Conservation (phyloP, 2,329 filamentous ascomycete species). For the Fusarium chlamydosporum region DNA sequence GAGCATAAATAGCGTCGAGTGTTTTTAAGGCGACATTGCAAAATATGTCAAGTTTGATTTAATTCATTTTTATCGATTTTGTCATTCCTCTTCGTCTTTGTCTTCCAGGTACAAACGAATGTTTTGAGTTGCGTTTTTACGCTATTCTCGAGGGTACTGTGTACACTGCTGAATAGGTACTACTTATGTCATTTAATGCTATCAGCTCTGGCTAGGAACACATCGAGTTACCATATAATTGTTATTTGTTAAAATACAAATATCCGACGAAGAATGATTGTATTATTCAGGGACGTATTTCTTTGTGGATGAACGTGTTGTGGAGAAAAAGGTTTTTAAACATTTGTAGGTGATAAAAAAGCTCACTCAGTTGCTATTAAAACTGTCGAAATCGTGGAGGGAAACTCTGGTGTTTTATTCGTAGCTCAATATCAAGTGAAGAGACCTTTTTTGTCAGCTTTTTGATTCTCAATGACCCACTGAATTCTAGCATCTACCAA, state of each 20-base stretch:
- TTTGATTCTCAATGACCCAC: conserved; percentile 29
- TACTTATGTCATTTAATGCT: too few species aligned
- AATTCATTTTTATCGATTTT: background rate
- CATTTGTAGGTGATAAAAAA: background rate
- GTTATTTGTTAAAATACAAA: background rate
- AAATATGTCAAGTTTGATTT: background rate
- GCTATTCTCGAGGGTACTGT: background rate
- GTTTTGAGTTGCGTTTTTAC: background rate
- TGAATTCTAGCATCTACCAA: conserved; percentile 41
- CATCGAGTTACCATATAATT: too few species aligned
- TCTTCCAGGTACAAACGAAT: background rate
- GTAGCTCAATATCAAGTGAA: background rate
- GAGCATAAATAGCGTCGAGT: too few species aligned
- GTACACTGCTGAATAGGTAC: too few species aligned
- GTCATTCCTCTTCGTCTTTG: background rate
- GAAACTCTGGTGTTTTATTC: background rate
- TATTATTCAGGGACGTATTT: background rate
- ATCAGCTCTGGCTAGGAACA: too few species aligned
- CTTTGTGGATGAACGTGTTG: background rate
- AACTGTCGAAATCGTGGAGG: background rate
- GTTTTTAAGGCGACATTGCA: background rate
- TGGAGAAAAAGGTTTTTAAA: background rate
- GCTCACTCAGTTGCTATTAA: background rate
- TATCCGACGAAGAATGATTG: background rate
- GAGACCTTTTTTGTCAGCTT: background rate